These are phyloP conservation scores for Fusarium sp. DNA, from an alignment of 2,329 filamentous ascomycete genomes.

Conservation along the genomic window DNA sequence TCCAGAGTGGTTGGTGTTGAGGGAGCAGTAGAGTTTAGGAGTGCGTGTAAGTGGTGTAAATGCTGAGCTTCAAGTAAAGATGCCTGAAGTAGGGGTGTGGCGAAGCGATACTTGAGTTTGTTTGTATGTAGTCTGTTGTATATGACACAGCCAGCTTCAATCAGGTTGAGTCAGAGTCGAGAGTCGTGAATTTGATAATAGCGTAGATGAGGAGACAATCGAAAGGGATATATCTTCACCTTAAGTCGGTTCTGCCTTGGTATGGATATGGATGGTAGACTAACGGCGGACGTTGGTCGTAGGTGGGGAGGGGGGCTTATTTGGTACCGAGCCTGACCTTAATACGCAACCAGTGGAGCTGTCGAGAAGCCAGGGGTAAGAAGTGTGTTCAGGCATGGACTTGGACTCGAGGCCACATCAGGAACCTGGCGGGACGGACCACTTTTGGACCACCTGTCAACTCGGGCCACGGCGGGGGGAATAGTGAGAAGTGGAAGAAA, in stretches of 20 bases:
- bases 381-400: constrained; percentile 15
- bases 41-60: constrained; percentile 24
- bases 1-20: constrained; percentile 3
- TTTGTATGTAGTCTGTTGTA: constrained; percentile 9
- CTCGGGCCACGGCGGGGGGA: constrained; percentile 39
- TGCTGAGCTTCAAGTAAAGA: constrained; percentile 1
- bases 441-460: constrained; percentile 42
- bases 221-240: constrained; percentile 36
- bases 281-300: constrained; percentile 31
- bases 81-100: constrained; percentile 1
- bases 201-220: constrained; percentile 21
- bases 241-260: constrained; percentile 36
- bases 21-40: constrained; percentile 2
- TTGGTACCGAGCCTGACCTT: constrained; percentile 39
- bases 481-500: constrained; percentile 31
- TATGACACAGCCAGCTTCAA: constrained; percentile 22
- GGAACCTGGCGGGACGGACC: constrained; percentile 38
- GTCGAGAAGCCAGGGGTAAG: constrained; percentile 33
- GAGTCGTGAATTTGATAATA: background rate
- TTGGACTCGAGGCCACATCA: constrained; percentile 36
- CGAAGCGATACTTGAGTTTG: constrained; percentile 5
- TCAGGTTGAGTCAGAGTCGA: background rate
- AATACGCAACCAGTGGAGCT: constrained; percentile 42
- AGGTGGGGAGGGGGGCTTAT: constrained; percentile 42
- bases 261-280: constrained; percentile 38